A percentile compares a stretch with the other conserved stretches of the same genome.
Evolutionary conservation across 2,329 filamentous ascomycete genomes (phyloP).

Genomic region (Mycosphaerelloides madeirae): DNA sequence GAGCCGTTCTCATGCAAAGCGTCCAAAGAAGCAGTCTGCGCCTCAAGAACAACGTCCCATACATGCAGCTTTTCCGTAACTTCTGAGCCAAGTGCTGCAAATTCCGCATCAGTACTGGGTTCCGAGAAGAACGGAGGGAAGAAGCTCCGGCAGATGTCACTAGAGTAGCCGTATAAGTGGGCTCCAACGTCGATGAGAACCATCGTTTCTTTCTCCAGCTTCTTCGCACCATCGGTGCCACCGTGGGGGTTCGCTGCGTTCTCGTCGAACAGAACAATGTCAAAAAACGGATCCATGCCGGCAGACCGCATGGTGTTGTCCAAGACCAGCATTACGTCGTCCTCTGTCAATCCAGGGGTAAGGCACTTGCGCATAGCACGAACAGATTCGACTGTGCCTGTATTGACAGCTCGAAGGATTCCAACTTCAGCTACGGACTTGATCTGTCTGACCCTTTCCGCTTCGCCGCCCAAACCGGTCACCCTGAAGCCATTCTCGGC

Average conservation of each 20-base stretch:
- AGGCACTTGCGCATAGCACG: conserved; percentile 54
- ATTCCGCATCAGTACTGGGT: conserved; percentile 29
- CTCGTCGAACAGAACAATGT: conserved; percentile 60
- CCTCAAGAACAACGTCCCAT: conserved; percentile 59
- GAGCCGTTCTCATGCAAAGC: conserved; percentile 50
- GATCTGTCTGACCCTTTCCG: conserved; percentile 55
- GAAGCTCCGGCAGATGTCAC: conserved; percentile 61
- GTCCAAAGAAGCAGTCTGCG: conserved; percentile 52
- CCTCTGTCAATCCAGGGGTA: conserved; percentile 54
- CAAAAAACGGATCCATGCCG: conserved; percentile 56
- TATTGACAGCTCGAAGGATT: conserved; percentile 58
- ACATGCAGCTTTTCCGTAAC: conserved; percentile 51
- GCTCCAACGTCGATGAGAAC: conserved; percentile 60
- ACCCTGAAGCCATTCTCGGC: conserved; percentile 52
- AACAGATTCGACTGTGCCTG: conserved; percentile 58
- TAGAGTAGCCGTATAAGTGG: conserved; percentile 59
- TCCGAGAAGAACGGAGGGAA: conserved; percentile 36
- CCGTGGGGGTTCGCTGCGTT: conserved; percentile 53
- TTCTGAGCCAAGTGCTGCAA: conserved; percentile 19
- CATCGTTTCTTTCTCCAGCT: conserved; percentile 52
- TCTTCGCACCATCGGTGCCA: conserved; percentile 47
- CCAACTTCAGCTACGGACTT: conserved; percentile 55
- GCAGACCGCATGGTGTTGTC: conserved; percentile 52
- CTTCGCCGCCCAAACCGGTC: conserved; percentile 50
- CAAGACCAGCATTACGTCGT: conserved; percentile 53